Conservation (phyloP, 2,329 filamentous ascomycete genomes). For the Neopestalotiopsis clavispora region DNA sequence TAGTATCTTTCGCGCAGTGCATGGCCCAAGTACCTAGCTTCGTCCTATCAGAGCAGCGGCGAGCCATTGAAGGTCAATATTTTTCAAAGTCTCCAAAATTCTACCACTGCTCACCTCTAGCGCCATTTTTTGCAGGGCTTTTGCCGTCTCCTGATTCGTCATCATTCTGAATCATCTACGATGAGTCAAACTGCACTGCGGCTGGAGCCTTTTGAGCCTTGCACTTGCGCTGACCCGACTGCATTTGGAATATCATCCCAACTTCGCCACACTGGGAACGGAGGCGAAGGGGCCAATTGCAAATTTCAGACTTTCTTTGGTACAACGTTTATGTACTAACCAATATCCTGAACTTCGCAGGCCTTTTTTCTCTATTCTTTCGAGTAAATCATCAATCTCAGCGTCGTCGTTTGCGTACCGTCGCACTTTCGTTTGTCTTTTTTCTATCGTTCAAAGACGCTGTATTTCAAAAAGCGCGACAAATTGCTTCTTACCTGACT, state of each 20-base stretch:
- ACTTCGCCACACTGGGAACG: slow-evolving; percentile 13
- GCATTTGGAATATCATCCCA: neutral
- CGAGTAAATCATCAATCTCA: neutral
- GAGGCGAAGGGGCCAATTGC: neutral
- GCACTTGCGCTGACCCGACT: neutral
- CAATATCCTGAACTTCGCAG: neutral
- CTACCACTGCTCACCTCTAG: too few species aligned
- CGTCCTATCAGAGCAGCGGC: too few species aligned
- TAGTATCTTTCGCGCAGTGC: too few species aligned
- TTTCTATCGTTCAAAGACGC: slow-evolving; percentile 42
- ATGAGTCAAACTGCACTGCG: slow-evolving; percentile 15
- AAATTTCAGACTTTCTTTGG: neutral
- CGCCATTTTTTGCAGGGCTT: too few species aligned
- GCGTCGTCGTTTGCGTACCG: neutral
- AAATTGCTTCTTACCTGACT: neutral
- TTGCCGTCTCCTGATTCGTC: slow-evolving; percentile 7
- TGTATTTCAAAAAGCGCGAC: slow-evolving; percentile 54
- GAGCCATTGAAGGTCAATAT: too few species aligned
- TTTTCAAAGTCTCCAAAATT: too few species aligned
- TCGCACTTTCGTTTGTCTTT: slow-evolving; percentile 11
- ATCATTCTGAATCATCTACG: slow-evolving; percentile 16
- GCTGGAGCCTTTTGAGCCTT: neutral
- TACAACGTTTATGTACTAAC: neutral
- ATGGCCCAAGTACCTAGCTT: too few species aligned
- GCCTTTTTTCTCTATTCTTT: neutral